Percentiles rank a stretch among this genome's conserved stretches.
These are phyloP conservation scores for Mycotypha africana DNA, from an alignment of 371 early-diverging fungal genomes.

Conservation along the genomic window DNA sequence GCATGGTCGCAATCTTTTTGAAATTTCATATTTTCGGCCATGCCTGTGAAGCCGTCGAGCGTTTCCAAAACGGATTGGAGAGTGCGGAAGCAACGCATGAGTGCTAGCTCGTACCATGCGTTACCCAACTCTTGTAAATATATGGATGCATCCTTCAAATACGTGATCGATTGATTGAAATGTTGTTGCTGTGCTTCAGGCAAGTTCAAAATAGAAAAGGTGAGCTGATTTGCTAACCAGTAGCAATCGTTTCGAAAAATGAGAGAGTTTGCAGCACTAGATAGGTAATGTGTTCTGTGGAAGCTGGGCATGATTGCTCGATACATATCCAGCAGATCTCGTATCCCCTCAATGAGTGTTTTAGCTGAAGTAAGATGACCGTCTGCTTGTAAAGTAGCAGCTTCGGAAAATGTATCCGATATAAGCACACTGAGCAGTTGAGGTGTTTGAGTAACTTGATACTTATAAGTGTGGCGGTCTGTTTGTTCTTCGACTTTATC, in stretches of 20 bases:
- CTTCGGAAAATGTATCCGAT: constrained; percentile 29
- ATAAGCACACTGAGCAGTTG: constrained; percentile 25
- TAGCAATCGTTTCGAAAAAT: constrained; percentile 71
- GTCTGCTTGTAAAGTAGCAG: constrained; percentile 14
- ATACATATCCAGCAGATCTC: constrained; percentile 45
- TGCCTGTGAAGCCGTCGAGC: constrained; percentile 49
- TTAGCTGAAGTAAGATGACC: constrained; percentile 30
- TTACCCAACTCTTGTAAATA: constrained; percentile 19
- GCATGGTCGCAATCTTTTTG: constrained; percentile 41
- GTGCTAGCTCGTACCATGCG: constrained; percentile 28
- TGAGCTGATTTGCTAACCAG: constrained; percentile 48
- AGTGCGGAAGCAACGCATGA: constrained; percentile 25
- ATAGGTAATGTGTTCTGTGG: constrained; percentile 28
- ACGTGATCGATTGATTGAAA: not conserved
- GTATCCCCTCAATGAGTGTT: constrained; percentile 24
- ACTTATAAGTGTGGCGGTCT: constrained; percentile 12
- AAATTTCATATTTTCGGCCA: constrained; percentile 34
- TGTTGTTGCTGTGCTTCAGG: constrained; percentile 1
- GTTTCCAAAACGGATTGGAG: constrained; percentile 19
- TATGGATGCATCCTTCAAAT: constrained; percentile 4
- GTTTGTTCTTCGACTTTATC: constrained; percentile 16
- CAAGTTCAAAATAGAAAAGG: not conserved
- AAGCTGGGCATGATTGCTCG: constrained; percentile 49
- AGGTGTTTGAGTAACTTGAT: constrained; percentile 39
- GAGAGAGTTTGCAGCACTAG: constrained; percentile 52